A percentile compares a stretch with the other conserved stretches of the same genome.
These are phyloP conservation scores for Cnidoscolus chayamansa DNA, from an alignment of 441 rosid genomes.

Conservation along the genomic window DNA sequence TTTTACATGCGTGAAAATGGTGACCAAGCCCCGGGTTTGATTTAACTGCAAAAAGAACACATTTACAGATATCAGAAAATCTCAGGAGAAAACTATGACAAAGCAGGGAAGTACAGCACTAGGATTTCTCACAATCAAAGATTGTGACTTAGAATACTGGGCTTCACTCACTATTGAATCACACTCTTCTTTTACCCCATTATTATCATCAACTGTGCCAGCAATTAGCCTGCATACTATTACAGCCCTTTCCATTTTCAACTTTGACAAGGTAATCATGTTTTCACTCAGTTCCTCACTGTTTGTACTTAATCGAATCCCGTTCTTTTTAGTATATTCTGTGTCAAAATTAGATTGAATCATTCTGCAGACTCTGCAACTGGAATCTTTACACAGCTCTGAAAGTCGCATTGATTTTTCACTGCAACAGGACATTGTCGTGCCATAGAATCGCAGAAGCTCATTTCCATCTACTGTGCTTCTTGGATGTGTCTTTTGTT, in stretches of 20 bases:
- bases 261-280: constrained; percentile 20
- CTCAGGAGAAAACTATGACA: constrained; percentile 39
- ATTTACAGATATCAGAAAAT: background rate
- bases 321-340: constrained; percentile 24
- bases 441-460: constrained; percentile 46
- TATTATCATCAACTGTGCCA: constrained; percentile 26
- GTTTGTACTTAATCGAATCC: constrained; percentile 35
- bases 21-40: background rate
- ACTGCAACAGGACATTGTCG: constrained; percentile 40
- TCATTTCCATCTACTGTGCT: constrained; percentile 53
- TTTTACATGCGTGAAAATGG: background rate
- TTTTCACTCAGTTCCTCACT: constrained; percentile 38
- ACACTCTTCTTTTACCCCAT: constrained; percentile 20
- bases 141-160: constrained; percentile 15
- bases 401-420: constrained; percentile 24
- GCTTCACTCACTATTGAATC: constrained; percentile 21
- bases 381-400: constrained; percentile 34
- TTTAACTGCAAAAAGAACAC: background rate
- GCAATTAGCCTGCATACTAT: constrained; percentile 44
- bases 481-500: constrained; percentile 34
- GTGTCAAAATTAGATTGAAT: constrained; percentile 38
- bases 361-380: constrained; percentile 38
- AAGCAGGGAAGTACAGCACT: constrained; percentile 50
- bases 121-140: constrained; percentile 34
- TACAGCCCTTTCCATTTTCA: constrained; percentile 35